phyloP scores from a whole-genome alignment of 352 stramenopile species.

The Globisporangium middletonii region DNA sequence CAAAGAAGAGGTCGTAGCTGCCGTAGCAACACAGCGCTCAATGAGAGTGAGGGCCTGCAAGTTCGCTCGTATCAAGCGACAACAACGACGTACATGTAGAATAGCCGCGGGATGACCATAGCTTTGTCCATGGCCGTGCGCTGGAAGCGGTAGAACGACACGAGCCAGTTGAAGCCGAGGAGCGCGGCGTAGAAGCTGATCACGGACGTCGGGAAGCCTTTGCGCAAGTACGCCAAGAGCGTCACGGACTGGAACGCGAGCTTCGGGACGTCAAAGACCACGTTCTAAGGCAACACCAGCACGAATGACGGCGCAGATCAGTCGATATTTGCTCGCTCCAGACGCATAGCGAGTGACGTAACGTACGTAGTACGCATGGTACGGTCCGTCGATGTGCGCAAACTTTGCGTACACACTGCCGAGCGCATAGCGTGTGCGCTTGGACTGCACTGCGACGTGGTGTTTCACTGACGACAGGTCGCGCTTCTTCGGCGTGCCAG shows the following conservation, averaged over 20 bases:
- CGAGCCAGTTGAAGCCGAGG: constrained; percentile 34
- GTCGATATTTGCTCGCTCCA: not conserved
- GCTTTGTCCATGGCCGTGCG: constrained; percentile 23
- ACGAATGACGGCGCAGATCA: too few species aligned
- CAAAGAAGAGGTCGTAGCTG: constrained; percentile 49
- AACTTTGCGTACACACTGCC: constrained; percentile 19
- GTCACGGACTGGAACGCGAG: constrained; percentile 36
- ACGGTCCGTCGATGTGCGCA: constrained; percentile 26
- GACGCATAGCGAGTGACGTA: too few species aligned
- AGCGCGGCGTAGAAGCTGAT: constrained; percentile 32
- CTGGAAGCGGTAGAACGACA: constrained; percentile 48
- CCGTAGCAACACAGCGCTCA: not conserved
- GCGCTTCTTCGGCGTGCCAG: not conserved
- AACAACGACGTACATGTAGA: constrained; percentile 29
- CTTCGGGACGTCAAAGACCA: constrained; percentile 25
- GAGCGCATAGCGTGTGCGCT: constrained; percentile 4
- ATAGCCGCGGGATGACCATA: constrained; percentile 25
- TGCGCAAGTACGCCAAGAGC: constrained; percentile 27
- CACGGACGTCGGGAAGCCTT: constrained; percentile 34
- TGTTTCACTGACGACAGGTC: constrained; percentile 1
- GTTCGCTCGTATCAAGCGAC: not conserved
- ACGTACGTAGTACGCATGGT: constrained; percentile 37
- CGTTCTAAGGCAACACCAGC: constrained; percentile 11
- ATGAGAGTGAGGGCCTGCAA: not conserved
- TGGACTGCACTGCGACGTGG: not conserved